Percentiles rank a stretch among this genome's conserved stretches.
These are phyloP conservation scores for Boletellus ananiceps DNA, from an alignment of 768 basidiomycete species.

Conservation along the genomic window DNA sequence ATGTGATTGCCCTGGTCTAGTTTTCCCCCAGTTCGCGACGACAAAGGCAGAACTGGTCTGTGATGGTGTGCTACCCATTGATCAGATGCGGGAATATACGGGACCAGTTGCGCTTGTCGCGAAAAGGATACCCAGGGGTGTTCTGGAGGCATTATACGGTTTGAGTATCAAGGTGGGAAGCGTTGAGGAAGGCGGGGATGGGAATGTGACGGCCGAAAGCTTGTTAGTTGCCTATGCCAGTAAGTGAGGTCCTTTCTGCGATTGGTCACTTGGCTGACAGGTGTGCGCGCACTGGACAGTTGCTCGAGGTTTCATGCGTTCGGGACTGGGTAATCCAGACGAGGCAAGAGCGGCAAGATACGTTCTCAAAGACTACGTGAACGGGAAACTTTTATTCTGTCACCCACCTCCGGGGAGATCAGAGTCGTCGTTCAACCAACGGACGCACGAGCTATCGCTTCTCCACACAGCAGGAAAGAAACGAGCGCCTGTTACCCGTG, in stretches of 20 bases:
- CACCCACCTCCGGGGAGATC: constrained; percentile 77
- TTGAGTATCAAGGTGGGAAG: constrained; percentile 61
- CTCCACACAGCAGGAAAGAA: constrained; percentile 71
- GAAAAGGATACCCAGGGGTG: constrained; percentile 70
- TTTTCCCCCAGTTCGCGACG: constrained; percentile 97
- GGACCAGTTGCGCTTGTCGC: constrained; percentile 78
- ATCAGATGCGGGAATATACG: constrained; percentile 91
- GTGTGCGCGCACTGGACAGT: constrained; percentile 46
- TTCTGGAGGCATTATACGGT: constrained; percentile 90
- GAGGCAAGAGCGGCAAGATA: constrained; percentile 91
- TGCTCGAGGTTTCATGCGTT: constrained; percentile 85
- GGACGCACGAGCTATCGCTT: constrained; percentile 59
- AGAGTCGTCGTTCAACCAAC: constrained; percentile 69
- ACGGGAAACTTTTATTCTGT: constrained; percentile 86
- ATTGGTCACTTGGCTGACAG: constrained; percentile 6
- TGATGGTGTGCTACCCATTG: constrained; percentile 95
- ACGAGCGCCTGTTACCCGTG: constrained; percentile 81
- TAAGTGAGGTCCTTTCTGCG: constrained; percentile 40
- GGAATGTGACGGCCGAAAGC: constrained; percentile 68
- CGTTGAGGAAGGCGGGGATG: constrained; percentile 83
- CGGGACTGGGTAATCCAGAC: constrained; percentile 96
- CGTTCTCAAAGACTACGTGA: constrained; percentile 95
- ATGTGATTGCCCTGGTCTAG: constrained; percentile 96
- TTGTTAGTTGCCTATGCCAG: constrained; percentile 89
- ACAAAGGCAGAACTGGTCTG: constrained; percentile 95